Evolutionary conservation across 805 yeast genomes (phyloP).

Genomic region (Wickerhamomyces strasburgensis): DNA sequence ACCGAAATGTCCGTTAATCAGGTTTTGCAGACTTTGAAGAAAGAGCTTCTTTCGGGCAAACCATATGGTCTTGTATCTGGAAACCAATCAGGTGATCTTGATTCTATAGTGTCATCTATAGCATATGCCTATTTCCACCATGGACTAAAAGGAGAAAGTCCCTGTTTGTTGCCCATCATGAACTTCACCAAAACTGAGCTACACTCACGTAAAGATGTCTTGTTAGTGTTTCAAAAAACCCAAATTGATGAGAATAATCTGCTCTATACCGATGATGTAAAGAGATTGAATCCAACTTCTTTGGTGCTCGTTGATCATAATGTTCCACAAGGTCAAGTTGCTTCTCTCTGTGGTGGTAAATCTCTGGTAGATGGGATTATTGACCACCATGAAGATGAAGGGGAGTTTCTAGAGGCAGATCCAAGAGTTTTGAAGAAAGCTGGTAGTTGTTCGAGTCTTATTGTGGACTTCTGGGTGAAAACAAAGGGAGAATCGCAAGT

Average conservation of each 20-base stretch:
- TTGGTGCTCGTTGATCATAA: slow-evolving; percentile 80
- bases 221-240: slow-evolving; percentile 42
- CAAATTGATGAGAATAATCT: slow-evolving; percentile 45
- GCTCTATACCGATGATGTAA: slow-evolving; percentile 65
- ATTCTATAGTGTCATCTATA: slow-evolving; percentile 76
- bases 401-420: slow-evolving; percentile 37
- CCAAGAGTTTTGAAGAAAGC: slow-evolving; percentile 59
- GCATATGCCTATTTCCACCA: slow-evolving; percentile 59
- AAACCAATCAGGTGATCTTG: slow-evolving; percentile 84
- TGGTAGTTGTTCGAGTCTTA: slow-evolving; percentile 81
- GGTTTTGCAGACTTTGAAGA: slow-evolving; percentile 5
- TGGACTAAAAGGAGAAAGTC: slow-evolving; percentile 28
- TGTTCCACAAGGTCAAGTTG: slow-evolving; percentile 46
- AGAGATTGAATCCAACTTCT: slow-evolving; percentile 13
- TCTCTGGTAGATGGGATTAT: slow-evolving; percentile 52
- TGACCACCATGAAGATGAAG: slow-evolving; percentile 86
- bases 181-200: slow-evolving; percentile 69
- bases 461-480: slow-evolving; percentile 56
- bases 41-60: background rate
- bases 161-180: slow-evolving; percentile 71
- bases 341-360: slow-evolving; percentile 11
- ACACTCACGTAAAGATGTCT: slow-evolving; percentile 65
- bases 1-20: slow-evolving; percentile 9
- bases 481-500: slow-evolving; percentile 15
- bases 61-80: slow-evolving; percentile 52